phyloP scores from a whole-genome alignment of 768 basidiomycete species.

The Lentinula boryana region DNA sequence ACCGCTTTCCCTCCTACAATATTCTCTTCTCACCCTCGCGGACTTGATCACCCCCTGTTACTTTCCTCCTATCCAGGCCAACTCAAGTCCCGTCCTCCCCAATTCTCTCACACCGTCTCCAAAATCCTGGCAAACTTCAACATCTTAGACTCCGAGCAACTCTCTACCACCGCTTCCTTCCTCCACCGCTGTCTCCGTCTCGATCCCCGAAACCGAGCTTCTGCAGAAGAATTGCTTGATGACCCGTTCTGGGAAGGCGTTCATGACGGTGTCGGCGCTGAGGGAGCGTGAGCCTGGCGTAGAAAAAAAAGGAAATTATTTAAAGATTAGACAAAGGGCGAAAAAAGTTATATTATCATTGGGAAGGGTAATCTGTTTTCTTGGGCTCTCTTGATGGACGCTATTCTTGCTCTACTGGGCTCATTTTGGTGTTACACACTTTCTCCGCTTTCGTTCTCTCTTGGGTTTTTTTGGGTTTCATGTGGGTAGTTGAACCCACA shows the following conservation, averaged over 20 bases:
- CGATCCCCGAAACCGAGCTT: constrained; percentile 17
- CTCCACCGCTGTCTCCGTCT: constrained; percentile 18
- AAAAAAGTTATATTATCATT: neutral
- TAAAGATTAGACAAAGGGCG: neutral
- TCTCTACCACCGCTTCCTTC: constrained; percentile 10
- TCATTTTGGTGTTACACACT: neutral
- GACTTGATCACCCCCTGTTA: neutral
- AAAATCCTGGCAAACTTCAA: constrained; percentile 11
- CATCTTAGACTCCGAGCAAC: constrained; percentile 10
- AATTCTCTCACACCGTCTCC: constrained; percentile 11
- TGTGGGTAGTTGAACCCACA: too few species aligned
- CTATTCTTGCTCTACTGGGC: neutral
- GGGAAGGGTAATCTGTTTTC: neutral
- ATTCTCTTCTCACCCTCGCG: neutral
- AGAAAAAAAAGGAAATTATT: neutral
- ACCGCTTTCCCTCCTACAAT: neutral
- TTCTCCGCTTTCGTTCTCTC: too few species aligned
- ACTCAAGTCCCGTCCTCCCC: constrained; percentile 11
- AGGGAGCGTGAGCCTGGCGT: neutral
- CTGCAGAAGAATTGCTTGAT: constrained; percentile 16
- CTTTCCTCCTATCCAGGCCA: constrained; percentile 9
- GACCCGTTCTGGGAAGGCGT: constrained; percentile 11
- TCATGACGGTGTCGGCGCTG: neutral
- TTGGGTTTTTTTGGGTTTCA: too few species aligned
- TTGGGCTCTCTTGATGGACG: too few species aligned